phyloP scores from a whole-genome alignment of 2,329 filamentous ascomycete species.

The Trichoderma citrinoviride region DNA sequence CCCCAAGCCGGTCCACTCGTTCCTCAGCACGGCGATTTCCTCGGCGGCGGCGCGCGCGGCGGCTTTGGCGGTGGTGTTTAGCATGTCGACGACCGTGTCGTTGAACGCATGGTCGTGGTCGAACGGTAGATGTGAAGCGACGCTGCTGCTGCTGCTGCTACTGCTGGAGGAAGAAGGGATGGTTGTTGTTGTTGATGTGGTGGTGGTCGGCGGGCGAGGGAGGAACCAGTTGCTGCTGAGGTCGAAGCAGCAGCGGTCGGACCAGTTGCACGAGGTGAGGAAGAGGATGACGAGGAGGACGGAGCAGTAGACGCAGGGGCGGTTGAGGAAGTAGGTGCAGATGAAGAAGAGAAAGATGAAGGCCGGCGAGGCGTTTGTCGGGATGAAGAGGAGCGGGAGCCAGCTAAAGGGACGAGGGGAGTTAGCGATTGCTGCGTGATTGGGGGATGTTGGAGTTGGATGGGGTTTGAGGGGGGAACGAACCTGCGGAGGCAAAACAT shows the following conservation, averaged over 20 bases:
- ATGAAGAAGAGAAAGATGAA: conserved; percentile 88
- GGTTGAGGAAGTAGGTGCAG: conserved; percentile 93
- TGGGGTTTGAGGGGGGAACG: background rate
- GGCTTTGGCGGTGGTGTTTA: conserved; percentile 69
- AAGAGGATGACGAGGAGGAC: conserved; percentile 93
- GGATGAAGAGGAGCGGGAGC: conserved; percentile 85
- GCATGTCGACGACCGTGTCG: conserved; percentile 50
- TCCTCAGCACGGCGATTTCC: conserved; percentile 51
- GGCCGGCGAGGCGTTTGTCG: conserved; percentile 78
- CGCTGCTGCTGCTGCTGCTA: conserved; percentile 21
- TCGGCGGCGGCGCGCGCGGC: conserved; percentile 67
- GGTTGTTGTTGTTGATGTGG: too few species aligned
- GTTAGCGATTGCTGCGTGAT: background rate
- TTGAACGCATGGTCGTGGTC: conserved; percentile 39
- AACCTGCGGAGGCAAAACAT: conserved; percentile 66
- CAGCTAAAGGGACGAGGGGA: conserved; percentile 51
- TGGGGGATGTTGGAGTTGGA: background rate
- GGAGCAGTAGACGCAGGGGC: conserved; percentile 97
- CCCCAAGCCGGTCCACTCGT: conserved; percentile 73
- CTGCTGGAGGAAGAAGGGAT: too few species aligned
- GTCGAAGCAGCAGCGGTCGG: conserved; percentile 89
- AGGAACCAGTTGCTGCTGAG: conserved; percentile 91
- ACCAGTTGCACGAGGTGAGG: conserved; percentile 86
- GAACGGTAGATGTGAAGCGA: conserved; percentile 25
- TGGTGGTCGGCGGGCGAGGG: conserved; percentile 50